These are phyloP conservation scores for Thielaviopsis punctulata DNA, from an alignment of 2,329 filamentous ascomycete genomes.

Conservation along the genomic window DNA sequence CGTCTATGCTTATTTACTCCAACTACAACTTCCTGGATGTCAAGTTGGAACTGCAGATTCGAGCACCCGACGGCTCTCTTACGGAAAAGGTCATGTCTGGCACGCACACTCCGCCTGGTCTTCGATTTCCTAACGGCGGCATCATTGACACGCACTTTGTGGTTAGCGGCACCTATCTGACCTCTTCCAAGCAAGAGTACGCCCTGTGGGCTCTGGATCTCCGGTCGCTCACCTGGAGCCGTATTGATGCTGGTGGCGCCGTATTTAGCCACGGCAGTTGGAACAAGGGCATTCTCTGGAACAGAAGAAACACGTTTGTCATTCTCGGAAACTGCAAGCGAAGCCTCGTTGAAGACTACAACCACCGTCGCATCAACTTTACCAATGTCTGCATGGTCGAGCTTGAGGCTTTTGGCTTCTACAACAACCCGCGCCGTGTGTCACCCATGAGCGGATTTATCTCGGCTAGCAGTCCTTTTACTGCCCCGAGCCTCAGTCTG, in stretches of 20 bases:
- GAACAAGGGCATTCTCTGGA: conserved; percentile 92
- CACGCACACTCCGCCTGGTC: conserved; percentile 70
- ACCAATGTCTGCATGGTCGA: conserved; percentile 94
- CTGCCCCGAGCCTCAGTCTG: conserved; percentile 35
- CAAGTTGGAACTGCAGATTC: conserved; percentile 82
- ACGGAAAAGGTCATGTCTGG: conserved; percentile 81
- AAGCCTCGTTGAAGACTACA: conserved; percentile 93
- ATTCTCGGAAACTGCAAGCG: conserved; percentile 87
- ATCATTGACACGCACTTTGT: conserved; percentile 94
- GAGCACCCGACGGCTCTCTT: conserved; percentile 66
- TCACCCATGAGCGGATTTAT: conserved; percentile 67
- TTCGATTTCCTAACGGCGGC: conserved; percentile 90
- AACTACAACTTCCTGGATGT: conserved; percentile 99
- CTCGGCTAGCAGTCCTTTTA: conserved; percentile 61
- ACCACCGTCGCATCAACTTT: conserved; percentile 94
- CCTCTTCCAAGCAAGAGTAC: conserved; percentile 95
- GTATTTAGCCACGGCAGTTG: conserved; percentile 96
- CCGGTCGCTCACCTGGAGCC: conserved; percentile 75
- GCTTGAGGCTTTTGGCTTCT: conserved; percentile 89
- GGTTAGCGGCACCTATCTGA: conserved; percentile 91
- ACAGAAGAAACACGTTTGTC: conserved; percentile 83
- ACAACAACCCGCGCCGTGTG: conserved; percentile 77
- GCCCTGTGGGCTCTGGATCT: conserved; percentile 90
- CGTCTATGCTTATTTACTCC: conserved; percentile 88
- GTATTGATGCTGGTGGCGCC: conserved; percentile 84